Evolutionary conservation across 345 rosid species (phyloP).

Genomic region (Erucastrum elatum): DNA sequence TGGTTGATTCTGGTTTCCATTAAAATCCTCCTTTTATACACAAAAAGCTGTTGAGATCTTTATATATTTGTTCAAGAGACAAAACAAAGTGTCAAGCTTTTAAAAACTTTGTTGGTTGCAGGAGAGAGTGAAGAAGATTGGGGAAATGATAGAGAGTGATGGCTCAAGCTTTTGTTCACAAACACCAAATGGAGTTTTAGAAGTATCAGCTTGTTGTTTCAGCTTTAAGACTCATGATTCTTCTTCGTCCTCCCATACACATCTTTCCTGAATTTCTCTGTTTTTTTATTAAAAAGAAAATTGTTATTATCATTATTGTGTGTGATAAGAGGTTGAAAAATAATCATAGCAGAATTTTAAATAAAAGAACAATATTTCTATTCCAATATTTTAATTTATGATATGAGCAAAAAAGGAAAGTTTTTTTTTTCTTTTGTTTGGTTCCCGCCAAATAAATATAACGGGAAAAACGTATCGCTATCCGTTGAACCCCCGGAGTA

Average conservation of each 20-base stretch:
- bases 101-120: slow-evolving; percentile 22
- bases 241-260: slow-evolving; percentile 33
- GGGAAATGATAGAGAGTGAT: slow-evolving; percentile 36
- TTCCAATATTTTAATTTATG: neutral
- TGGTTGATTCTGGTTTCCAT: slow-evolving; percentile 17
- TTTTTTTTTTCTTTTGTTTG: neutral
- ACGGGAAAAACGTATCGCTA: slow-evolving; percentile 30
- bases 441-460: slow-evolving; percentile 39
- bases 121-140: slow-evolving; percentile 39
- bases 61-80: slow-evolving; percentile 11
- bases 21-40: neutral
- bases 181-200: slow-evolving; percentile 42
- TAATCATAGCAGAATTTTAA: neutral
- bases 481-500: neutral
- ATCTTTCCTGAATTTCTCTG: slow-evolving; percentile 19
- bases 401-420: neutral
- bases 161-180: slow-evolving; percentile 32
- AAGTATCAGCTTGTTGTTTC: slow-evolving; percentile 40
- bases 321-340: slow-evolving; percentile 19
- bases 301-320: neutral
- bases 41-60: slow-evolving; percentile 9
- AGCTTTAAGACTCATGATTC: slow-evolving; percentile 31
- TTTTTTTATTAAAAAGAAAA: neutral
- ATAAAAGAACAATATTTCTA: neutral
- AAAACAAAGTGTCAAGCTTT: neutral